phyloP scores from a whole-genome alignment of 2,329 filamentous ascomycete species.

The Sporothrix mexicana region DNA sequence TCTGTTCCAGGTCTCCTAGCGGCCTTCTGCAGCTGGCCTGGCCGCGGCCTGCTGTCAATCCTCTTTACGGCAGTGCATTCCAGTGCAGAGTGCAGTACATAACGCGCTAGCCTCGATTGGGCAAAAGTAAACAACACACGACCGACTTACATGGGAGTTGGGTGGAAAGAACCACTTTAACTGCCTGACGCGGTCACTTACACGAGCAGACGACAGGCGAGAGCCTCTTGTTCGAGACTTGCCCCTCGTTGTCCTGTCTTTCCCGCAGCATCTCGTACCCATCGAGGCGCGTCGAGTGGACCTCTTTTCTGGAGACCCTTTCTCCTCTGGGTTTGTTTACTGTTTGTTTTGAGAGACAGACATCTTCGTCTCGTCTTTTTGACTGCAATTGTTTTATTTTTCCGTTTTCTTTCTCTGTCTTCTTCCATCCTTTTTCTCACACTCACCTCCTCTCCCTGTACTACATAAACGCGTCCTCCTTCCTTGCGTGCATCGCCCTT shows the following conservation, averaged over 20 bases:
- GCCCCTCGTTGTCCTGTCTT: not conserved
- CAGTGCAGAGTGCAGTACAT: not conserved
- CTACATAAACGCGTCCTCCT: slow-evolving; percentile 19
- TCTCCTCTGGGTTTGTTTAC: slow-evolving; percentile 8
- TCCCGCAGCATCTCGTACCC: too few relatives aligned
- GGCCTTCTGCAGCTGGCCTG: too few relatives aligned
- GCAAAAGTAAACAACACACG: slow-evolving; percentile 35
- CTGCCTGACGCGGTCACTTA: not conserved
- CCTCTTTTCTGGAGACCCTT: not conserved
- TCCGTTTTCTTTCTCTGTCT: not conserved
- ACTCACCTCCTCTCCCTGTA: not conserved
- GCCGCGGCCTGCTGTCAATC: slow-evolving; percentile 11
- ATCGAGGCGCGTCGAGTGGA: slow-evolving; percentile 18
- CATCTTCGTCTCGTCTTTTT: not conserved
- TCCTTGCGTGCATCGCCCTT: not conserved
- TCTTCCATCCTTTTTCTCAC: not conserved
- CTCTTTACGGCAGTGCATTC: too few relatives aligned
- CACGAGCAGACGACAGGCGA: not conserved
- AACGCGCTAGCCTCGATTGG: slow-evolving; percentile 32
- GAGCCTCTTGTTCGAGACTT: not conserved
- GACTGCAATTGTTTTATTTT: not conserved
- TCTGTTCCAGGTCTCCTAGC: not conserved
- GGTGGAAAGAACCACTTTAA: not conserved
- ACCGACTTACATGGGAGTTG: not conserved
- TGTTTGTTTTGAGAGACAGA: not conserved